Evolutionary conservation across 1,139 yeast species (phyloP).

Genomic region (Zygosaccharomyces sapae): DNA sequence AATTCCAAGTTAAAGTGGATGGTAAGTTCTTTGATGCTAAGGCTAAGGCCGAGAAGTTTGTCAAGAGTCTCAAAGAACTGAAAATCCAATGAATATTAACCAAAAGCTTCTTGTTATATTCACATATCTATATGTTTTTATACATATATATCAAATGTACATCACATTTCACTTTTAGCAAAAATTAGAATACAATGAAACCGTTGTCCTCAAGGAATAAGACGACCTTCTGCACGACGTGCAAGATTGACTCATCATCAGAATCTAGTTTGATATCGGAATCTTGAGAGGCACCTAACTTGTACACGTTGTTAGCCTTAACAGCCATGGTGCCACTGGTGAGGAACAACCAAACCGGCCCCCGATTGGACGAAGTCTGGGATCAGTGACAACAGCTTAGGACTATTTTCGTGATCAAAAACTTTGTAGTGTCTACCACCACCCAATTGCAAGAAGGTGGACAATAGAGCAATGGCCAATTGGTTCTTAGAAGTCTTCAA

Average conservation of each 20-base stretch:
- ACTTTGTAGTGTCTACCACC: constrained; percentile 84
- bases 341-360: constrained; percentile 74
- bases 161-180: not conserved
- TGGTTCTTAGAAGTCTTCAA: constrained; percentile 41
- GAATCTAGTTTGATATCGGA: constrained; percentile 55
- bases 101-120: not conserved
- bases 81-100: constrained; percentile 13
- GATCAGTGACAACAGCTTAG: constrained; percentile 40
- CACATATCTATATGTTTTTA: constrained; percentile 2
- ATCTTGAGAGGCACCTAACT: constrained; percentile 43
- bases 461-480: constrained; percentile 79
- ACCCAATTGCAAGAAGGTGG: constrained; percentile 82
- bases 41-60: constrained; percentile 28
- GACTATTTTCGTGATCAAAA: constrained; percentile 36
- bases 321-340: constrained; percentile 40
- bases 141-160: too few relatives aligned
- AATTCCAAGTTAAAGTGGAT: constrained; percentile 40
- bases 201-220: constrained; percentile 75
- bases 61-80: constrained; percentile 26
- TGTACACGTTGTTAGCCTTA: constrained; percentile 48
- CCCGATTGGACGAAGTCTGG: constrained; percentile 87
- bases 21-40: constrained; percentile 28
- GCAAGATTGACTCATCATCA: constrained; percentile 47
- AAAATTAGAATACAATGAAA: constrained; percentile 48
- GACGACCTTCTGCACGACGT: constrained; percentile 68